Evolutionary conservation across 305 asterid genomes (phyloP).

Genomic region (Fraxinus xanthoxyloides): DNA sequence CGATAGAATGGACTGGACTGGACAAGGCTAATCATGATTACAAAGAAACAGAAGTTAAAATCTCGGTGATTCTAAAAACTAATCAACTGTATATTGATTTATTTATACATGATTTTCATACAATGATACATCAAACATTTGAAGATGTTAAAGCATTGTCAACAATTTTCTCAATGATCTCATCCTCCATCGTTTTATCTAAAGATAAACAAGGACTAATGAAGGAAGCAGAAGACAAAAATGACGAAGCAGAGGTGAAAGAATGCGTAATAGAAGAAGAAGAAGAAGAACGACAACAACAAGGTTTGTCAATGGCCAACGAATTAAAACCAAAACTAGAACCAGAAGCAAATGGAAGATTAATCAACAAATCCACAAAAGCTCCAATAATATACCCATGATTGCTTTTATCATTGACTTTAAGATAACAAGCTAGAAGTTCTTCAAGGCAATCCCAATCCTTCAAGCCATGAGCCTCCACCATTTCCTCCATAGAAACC

Average conservation of each 20-base stretch:
- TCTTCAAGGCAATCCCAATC: conserved; percentile 34
- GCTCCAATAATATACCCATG: conserved; percentile 32
- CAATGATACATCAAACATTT: conserved; percentile 16
- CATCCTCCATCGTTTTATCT: conserved; percentile 27
- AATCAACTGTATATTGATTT: neutral
- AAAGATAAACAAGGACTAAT: conserved; percentile 42
- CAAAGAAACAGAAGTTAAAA: neutral
- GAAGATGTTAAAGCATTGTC: conserved; percentile 24
- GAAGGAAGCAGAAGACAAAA: conserved; percentile 47
- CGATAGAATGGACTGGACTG: neutral
- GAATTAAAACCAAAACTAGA: neutral
- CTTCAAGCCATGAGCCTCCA: conserved; percentile 24
- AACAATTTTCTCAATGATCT: conserved; percentile 28
- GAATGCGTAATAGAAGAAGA: conserved; percentile 32
- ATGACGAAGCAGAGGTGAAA: conserved; percentile 67
- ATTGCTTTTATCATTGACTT: conserved; percentile 21
- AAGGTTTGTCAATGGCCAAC: conserved; percentile 11
- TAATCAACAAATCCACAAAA: conserved; percentile 24
- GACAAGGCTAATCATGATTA: neutral
- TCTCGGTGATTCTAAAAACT: neutral
- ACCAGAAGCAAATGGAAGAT: neutral
- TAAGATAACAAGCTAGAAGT: conserved; percentile 25
- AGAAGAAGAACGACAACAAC: conserved; percentile 1
- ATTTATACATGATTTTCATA: neutral
- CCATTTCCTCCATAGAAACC: conserved; percentile 36